Evolutionary conservation across 176 grass and related monocot species (phyloP).

Genomic region (Pontederia paniculata): DNA sequence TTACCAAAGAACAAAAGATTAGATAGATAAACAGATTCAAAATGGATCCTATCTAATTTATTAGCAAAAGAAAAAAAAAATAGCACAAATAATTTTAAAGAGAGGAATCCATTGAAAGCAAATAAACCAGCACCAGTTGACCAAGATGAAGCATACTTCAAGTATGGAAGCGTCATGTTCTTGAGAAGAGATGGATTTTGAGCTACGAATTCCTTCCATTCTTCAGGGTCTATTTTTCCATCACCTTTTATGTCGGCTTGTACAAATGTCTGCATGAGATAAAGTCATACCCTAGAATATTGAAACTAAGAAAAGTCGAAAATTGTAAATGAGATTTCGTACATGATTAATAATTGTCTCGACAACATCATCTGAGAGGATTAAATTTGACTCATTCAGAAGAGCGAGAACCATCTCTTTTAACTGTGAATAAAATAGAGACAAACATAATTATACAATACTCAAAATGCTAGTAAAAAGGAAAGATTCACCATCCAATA

Average conservation of each 20-base stretch:
- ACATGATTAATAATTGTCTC: conserved; percentile 78
- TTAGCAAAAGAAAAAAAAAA: too few relatives aligned
- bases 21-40: too few relatives aligned
- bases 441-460: too few relatives aligned
- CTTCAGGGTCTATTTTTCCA: conserved; percentile 57
- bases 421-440: conserved; percentile 21
- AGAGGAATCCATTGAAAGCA: too few relatives aligned
- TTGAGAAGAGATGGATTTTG: conserved; percentile 48
- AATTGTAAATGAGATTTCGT: background rate
- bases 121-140: too few relatives aligned
- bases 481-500: too few relatives aligned
- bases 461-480: too few relatives aligned
- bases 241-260: conserved; percentile 69
- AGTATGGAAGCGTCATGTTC: conserved; percentile 82
- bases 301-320: background rate
- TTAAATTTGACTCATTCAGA: conserved; percentile 61
- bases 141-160: conserved; percentile 20
- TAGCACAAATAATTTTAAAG: too few relatives aligned
- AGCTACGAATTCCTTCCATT: conserved; percentile 67
- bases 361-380: conserved; percentile 66
- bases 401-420: conserved; percentile 89
- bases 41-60: too few relatives aligned
- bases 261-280: conserved; percentile 46
- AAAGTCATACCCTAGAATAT: background rate
- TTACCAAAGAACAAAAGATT: too few relatives aligned